phyloP scores from a whole-genome alignment of 345 rosid species.

The Heritiera fomes region DNA sequence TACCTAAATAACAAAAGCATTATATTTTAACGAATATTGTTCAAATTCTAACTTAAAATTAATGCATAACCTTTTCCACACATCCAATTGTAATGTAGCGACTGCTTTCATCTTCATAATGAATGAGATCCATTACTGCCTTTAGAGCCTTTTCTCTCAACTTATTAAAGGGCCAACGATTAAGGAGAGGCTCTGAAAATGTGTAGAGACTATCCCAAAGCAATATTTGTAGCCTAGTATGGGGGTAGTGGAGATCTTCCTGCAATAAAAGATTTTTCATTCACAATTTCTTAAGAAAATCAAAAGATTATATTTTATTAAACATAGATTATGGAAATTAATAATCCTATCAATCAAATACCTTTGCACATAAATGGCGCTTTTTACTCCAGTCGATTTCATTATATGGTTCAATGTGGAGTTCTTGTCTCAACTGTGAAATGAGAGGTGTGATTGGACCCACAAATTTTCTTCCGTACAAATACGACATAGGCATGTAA shows the following conservation, averaged over 20 bases:
- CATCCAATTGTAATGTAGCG: constrained; percentile 60
- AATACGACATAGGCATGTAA: constrained; percentile 20
- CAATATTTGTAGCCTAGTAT: constrained; percentile 20
- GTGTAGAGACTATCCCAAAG: constrained; percentile 58
- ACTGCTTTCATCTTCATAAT: constrained; percentile 61
- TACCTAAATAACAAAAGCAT: neutral
- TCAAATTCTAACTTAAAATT: neutral
- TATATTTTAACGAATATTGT: neutral
- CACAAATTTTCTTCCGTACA: constrained; percentile 12
- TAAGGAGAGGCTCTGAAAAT: constrained; percentile 49
- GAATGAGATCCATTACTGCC: constrained; percentile 53
- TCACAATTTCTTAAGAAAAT: neutral
- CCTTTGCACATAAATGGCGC: constrained; percentile 56
- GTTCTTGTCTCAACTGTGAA: neutral
- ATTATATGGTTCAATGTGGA: neutral
- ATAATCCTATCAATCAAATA: neutral
- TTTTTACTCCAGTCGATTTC: constrained; percentile 49
- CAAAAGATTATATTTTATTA: neutral
- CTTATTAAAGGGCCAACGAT: constrained; percentile 54
- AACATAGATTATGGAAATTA: neutral
- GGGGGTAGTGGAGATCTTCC: constrained; percentile 58
- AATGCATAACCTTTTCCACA: constrained; percentile 45
- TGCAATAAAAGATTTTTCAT: constrained; percentile 12
- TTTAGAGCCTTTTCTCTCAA: constrained; percentile 49
- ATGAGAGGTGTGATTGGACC: constrained; percentile 15